These are phyloP conservation scores for Dothidotthia symphoricarpi DNA, from an alignment of 2,329 filamentous ascomycete genomes.

Conservation along the genomic window DNA sequence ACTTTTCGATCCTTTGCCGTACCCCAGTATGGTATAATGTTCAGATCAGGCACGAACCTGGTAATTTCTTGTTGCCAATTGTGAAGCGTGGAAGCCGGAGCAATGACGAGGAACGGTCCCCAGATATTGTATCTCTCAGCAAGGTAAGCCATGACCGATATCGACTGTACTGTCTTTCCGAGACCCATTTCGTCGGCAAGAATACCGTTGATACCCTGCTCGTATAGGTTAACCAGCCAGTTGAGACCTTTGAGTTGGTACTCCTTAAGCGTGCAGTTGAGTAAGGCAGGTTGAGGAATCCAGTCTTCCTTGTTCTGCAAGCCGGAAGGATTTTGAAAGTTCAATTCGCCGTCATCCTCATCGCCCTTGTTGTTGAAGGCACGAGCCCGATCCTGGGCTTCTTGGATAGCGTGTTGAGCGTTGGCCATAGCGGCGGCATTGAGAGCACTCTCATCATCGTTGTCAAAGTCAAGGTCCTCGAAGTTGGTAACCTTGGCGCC, in stretches of 20 bases:
- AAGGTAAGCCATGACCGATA: conserved; percentile 98
- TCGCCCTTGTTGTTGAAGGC: conserved; percentile 82
- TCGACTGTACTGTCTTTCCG: conserved; percentile 97
- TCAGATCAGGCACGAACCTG: conserved; percentile 90
- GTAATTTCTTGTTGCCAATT: conserved; percentile 99
- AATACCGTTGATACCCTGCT: conserved; percentile 99
- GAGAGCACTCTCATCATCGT: conserved; percentile 81
- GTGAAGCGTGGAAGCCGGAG: conserved; percentile 92
- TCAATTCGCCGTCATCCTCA: conserved; percentile 86
- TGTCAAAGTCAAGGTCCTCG: conserved; percentile 92
- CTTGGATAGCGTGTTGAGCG: conserved; percentile 90
- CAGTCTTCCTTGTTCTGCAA: conserved; percentile 77
- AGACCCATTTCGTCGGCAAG: conserved; percentile 99
- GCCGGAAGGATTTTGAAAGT: conserved; percentile 97
- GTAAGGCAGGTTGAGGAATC: conserved; percentile 88
- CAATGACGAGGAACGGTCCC: conserved; percentile 96
- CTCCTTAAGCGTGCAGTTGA: conserved; percentile 93
- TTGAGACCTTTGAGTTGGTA: conserved; percentile 99
- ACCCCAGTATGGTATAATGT: conserved; percentile 97
- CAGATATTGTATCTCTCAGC: conserved; percentile 97
- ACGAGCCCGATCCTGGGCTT: conserved; percentile 88
- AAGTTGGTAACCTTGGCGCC: conserved; percentile 84
- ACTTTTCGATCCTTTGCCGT: conserved; percentile 92
- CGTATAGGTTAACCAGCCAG: conserved; percentile 98
- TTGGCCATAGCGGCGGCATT: conserved; percentile 88